Percentiles rank a stretch among this genome's conserved stretches.
Evolutionary conservation across 352 stramenopile species (phyloP).

Genomic region (Globisporangium megalacanthum): DNA sequence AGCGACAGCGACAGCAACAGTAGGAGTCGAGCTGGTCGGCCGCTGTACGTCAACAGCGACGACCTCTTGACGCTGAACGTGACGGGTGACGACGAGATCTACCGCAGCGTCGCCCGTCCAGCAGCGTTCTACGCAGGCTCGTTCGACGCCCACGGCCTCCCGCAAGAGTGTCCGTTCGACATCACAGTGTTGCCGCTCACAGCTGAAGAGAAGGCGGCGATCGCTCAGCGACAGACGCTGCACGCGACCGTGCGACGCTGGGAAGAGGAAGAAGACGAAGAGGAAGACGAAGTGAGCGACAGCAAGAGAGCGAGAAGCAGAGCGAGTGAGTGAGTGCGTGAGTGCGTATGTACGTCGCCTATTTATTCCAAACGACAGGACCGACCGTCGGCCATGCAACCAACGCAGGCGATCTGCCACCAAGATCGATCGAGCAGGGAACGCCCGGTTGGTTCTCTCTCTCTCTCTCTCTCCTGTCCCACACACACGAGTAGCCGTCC

Average conservation of each 20-base stretch:
- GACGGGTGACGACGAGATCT: slow-evolving; percentile 36
- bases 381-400: no score
- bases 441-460: neutral
- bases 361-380: no score
- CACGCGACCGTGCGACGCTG: slow-evolving; percentile 30
- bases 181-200: slow-evolving; percentile 36
- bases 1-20: slow-evolving; percentile 2
- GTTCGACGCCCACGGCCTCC: slow-evolving; percentile 29
- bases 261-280: slow-evolving; percentile 9
- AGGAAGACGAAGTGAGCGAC: neutral
- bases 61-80: slow-evolving; percentile 42
- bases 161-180: slow-evolving; percentile 54
- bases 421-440: neutral
- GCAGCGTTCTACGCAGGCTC: slow-evolving; percentile 50
- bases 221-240: slow-evolving; percentile 39
- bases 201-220: slow-evolving; percentile 26
- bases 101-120: slow-evolving; percentile 37
- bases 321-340: no score
- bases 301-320: no score
- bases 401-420: no score
- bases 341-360: no score
- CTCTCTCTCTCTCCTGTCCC: neutral
- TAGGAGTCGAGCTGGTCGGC: slow-evolving; percentile 2
- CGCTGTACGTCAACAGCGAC: slow-evolving; percentile 71
- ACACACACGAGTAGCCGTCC: neutral